Evolutionary conservation across 108 stramenopile genomes (phyloP).

Genomic region (Pseudonitzschia pungens): DNA sequence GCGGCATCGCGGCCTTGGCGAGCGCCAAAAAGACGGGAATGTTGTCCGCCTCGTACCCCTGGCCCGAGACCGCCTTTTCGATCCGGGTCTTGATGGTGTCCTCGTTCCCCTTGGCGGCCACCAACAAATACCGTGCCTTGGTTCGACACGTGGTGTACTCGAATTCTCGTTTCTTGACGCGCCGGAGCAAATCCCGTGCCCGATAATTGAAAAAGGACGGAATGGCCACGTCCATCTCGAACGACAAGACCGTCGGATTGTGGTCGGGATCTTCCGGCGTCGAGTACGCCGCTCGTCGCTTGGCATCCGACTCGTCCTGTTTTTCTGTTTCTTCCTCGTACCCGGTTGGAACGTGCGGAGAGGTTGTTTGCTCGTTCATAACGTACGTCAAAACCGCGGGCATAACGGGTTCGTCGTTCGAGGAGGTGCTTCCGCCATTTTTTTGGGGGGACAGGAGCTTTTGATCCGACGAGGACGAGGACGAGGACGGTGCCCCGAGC

Average conservation of each 20-base stretch:
- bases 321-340: slow-evolving; percentile 25
- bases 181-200: slow-evolving; percentile 67
- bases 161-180: slow-evolving; percentile 75
- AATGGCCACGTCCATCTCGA: slow-evolving; percentile 70
- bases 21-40: slow-evolving; percentile 38
- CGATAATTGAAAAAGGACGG: slow-evolving; percentile 68
- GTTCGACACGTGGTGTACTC: slow-evolving; percentile 75
- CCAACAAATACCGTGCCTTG: slow-evolving; percentile 67
- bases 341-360: slow-evolving; percentile 35
- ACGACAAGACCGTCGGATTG: slow-evolving; percentile 54
- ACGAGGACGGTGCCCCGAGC: no score
- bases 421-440: slow-evolving; percentile 44
- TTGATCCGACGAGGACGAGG: not conserved
- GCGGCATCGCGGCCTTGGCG: slow-evolving; percentile 42
- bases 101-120: slow-evolving; percentile 60
- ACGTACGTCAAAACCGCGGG: slow-evolving; percentile 60
- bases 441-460: slow-evolving; percentile 2
- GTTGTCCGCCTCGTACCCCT: slow-evolving; percentile 49
- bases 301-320: slow-evolving; percentile 18
- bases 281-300: slow-evolving; percentile 7
- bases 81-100: slow-evolving; percentile 60
- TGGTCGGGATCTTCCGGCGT: slow-evolving; percentile 15
- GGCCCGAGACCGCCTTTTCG: slow-evolving; percentile 63
- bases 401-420: slow-evolving; percentile 29
- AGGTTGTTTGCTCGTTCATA: slow-evolving; percentile 67